Conservation (phyloP, 805 yeast species). For the Ogataea pilisensis region DNA sequence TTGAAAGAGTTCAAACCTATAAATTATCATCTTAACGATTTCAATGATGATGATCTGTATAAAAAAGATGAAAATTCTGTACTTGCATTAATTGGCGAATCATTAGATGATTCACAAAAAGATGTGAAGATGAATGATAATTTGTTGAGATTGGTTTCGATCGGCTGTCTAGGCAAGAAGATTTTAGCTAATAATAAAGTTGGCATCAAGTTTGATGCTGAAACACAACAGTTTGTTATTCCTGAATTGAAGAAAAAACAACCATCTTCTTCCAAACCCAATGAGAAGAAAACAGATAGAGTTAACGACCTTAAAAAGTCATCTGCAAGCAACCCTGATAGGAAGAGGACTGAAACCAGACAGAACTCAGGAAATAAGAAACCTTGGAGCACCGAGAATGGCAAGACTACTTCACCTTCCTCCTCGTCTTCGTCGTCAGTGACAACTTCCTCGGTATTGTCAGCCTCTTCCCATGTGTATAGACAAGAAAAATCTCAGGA, state of each 20-base stretch:
- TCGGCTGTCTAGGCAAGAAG: slow-evolving; percentile 31
- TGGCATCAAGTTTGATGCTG: slow-evolving; percentile 27
- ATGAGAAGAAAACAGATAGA: neutral
- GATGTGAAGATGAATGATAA: slow-evolving; percentile 31
- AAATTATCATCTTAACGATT: slow-evolving; percentile 52
- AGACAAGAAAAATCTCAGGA: neutral
- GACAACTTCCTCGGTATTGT: too few relatives aligned
- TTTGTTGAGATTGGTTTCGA: slow-evolving; percentile 30
- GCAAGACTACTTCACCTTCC: too few relatives aligned
- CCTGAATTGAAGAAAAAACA: slow-evolving; percentile 7
- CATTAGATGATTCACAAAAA: slow-evolving; percentile 21
- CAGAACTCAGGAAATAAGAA: neutral
- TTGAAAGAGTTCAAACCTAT: slow-evolving; percentile 58
- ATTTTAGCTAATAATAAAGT: slow-evolving; percentile 25
- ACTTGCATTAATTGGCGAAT: slow-evolving; percentile 32
- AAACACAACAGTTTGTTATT: slow-evolving; percentile 8
- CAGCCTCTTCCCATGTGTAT: neutral
- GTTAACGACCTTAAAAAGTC: neutral
- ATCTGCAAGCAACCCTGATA: too few relatives aligned
- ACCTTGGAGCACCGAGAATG: neutral
- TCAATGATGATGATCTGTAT: slow-evolving; percentile 50
- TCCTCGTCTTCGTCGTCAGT: too few relatives aligned
- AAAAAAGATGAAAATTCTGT: slow-evolving; percentile 26
- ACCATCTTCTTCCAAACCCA: neutral
- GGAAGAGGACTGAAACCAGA: neutral